Evolutionary conservation across 164 flowering plant species (phyloP).

Genomic region (Piper betle): DNA sequence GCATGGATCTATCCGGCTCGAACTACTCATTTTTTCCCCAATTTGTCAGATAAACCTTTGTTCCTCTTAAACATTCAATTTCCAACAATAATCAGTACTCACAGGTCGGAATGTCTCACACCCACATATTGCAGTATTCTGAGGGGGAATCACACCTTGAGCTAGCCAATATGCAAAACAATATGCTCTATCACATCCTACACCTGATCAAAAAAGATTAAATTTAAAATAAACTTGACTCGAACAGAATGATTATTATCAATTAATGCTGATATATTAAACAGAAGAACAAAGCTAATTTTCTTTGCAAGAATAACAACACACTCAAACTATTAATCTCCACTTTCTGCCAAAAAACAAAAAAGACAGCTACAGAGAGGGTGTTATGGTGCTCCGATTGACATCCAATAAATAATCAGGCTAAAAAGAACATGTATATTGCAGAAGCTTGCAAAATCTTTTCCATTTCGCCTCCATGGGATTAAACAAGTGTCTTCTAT

Average conservation of each 20-base stretch:
- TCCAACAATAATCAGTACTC: slow-evolving; percentile 16
- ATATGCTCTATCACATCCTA: slow-evolving; percentile 87
- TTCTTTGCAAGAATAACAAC: background rate
- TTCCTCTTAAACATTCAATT: background rate
- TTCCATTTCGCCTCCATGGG: background rate
- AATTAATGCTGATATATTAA: background rate
- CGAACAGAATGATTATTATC: background rate
- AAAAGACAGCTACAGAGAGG: too few species aligned
- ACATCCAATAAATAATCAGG: background rate
- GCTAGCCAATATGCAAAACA: slow-evolving; percentile 89
- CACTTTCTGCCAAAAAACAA: too few species aligned
- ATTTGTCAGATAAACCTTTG: too few species aligned
- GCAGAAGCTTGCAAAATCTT: background rate
- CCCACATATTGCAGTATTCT: slow-evolving; percentile 30
- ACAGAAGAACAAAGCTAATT: background rate
- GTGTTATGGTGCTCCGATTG: background rate
- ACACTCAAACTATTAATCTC: background rate
- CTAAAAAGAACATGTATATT: too few species aligned
- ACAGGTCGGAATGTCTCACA: slow-evolving; percentile 60
- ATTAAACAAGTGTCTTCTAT: background rate
- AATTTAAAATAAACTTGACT: background rate
- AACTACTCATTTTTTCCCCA: too few species aligned
- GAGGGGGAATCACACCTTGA: slow-evolving; percentile 23
- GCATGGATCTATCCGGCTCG: too few species aligned
- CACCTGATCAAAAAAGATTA: slow-evolving; percentile 33